Evolutionary conservation across 768 basidiomycete species (phyloP).

Genomic region (Phaeotremella fagi): DNA sequence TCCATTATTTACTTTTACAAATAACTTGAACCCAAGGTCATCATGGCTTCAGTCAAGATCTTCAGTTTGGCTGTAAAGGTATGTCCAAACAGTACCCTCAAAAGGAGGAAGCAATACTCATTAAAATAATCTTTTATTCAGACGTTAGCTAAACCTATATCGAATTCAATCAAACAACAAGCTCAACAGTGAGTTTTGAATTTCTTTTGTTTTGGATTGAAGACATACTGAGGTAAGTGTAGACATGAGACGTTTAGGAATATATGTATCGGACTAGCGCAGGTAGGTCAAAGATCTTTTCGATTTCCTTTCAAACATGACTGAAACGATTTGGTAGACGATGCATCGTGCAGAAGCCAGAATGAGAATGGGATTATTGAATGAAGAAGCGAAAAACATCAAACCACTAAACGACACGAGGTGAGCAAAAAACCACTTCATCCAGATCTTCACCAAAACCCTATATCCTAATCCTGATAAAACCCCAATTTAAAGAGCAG

Average conservation of each 20-base stretch:
- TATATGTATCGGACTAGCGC: slow-evolving; percentile 46
- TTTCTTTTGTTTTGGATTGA: slow-evolving; percentile 1
- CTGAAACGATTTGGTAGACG: slow-evolving; percentile 15
- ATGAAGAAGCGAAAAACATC: slow-evolving; percentile 41
- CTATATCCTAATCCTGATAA: neutral
- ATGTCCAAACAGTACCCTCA: slow-evolving; percentile 6
- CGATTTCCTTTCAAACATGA: neutral
- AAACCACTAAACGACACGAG: slow-evolving; percentile 47
- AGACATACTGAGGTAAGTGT: too few species aligned
- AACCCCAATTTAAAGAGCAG: slow-evolving; percentile 29
- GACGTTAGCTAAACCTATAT: slow-evolving; percentile 48
- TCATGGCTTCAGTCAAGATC: slow-evolving; percentile 47
- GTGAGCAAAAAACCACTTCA: slow-evolving; percentile 7
- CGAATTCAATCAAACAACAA: slow-evolving; percentile 45
- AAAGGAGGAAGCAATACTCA: neutral
- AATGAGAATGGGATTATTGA: slow-evolving; percentile 42
- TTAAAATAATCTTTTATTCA: neutral
- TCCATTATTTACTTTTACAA: too few species aligned
- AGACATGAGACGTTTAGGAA: slow-evolving; percentile 46
- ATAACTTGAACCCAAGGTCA: too few species aligned
- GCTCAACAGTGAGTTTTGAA: slow-evolving; percentile 38
- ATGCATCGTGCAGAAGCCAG: slow-evolving; percentile 47
- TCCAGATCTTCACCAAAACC: neutral
- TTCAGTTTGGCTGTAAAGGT: slow-evolving; percentile 45
- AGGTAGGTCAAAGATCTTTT: slow-evolving; percentile 26